phyloP scores from a whole-genome alignment of 1,284 basidiomycete species.

The Boletus semigastroideus region DNA sequence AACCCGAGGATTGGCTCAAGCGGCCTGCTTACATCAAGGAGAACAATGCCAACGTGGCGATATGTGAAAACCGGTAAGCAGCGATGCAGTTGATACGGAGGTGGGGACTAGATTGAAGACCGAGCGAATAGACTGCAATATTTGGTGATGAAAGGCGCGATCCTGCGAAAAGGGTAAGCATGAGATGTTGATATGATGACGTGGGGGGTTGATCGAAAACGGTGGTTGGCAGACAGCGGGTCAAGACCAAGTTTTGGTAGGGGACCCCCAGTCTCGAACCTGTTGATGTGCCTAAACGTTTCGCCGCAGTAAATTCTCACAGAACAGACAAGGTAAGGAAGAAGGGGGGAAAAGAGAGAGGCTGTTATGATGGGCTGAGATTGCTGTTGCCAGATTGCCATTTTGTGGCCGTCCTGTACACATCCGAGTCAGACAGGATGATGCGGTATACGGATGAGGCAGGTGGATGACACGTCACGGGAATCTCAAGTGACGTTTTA shows the following conservation, averaged over 20 bases:
- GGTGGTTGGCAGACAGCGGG: slow-evolving; percentile 53
- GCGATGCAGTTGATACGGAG: slow-evolving; percentile 10
- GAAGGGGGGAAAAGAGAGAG: not conserved
- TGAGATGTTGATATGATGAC: slow-evolving; percentile 5
- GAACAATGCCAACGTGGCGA: slow-evolving; percentile 70
- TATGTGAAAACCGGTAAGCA: slow-evolving; percentile 76
- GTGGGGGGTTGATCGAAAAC: slow-evolving; percentile 20
- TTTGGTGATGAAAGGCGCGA: slow-evolving; percentile 79
- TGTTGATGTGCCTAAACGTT: slow-evolving; percentile 17
- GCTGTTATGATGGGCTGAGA: slow-evolving; percentile 2
- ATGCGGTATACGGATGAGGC: slow-evolving; percentile 82
- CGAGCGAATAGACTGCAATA: slow-evolving; percentile 64
- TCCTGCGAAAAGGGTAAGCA: slow-evolving; percentile 73
- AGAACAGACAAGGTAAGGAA: slow-evolving; percentile 55
- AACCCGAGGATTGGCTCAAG: slow-evolving; percentile 73
- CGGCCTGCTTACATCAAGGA: slow-evolving; percentile 78
- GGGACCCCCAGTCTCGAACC: slow-evolving; percentile 19
- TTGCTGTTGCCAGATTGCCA: slow-evolving; percentile 51
- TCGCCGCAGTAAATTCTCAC: slow-evolving; percentile 67
- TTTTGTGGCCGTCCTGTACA: slow-evolving; percentile 77
- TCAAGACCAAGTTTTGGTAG: slow-evolving; percentile 78
- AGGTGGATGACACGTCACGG: slow-evolving; percentile 23
- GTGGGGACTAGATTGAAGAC: slow-evolving; percentile 19
- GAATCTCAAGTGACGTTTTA: slow-evolving; percentile 18
- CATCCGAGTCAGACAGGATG: slow-evolving; percentile 66